These are phyloP conservation scores for Sporothrix humicola DNA, from an alignment of 2,329 filamentous ascomycete species.

Conservation along the genomic window DNA sequence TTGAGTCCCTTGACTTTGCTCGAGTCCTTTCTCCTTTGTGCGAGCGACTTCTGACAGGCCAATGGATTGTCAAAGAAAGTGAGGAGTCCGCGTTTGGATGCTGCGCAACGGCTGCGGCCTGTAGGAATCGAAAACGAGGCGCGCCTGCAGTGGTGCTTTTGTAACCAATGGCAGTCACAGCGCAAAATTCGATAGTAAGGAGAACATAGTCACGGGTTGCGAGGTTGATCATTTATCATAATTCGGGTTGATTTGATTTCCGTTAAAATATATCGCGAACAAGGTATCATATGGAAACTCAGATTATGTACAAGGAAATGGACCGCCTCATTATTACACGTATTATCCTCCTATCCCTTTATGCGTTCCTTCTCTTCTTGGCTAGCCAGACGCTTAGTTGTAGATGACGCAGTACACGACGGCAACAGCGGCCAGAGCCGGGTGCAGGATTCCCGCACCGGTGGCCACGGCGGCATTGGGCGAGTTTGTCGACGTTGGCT, in stretches of 20 bases:
- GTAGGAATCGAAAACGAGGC: background rate
- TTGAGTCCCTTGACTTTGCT: background rate
- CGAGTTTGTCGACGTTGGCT: background rate
- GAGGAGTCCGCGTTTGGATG: background rate
- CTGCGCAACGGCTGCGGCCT: no score
- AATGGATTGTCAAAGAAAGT: background rate
- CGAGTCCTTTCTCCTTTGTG: background rate
- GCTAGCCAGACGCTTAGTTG: background rate
- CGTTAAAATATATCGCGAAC: background rate
- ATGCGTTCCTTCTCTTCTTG: no score
- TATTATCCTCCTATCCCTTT: background rate
- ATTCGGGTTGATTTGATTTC: no score
- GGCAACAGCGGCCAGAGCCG: constrained; percentile 29
- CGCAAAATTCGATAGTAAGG: background rate
- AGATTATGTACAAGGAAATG: background rate
- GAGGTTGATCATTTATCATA: background rate
- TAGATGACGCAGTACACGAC: constrained; percentile 31
- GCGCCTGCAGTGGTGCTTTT: no score
- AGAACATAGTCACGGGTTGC: background rate
- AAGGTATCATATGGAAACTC: background rate
- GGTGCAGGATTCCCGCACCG: background rate
- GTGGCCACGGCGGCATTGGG: background rate
- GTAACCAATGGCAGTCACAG: background rate
- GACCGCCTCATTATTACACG: background rate
- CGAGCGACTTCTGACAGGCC: background rate